phyloP scores from a whole-genome alignment of 257 asterid species.

The Solanum rostratum region DNA sequence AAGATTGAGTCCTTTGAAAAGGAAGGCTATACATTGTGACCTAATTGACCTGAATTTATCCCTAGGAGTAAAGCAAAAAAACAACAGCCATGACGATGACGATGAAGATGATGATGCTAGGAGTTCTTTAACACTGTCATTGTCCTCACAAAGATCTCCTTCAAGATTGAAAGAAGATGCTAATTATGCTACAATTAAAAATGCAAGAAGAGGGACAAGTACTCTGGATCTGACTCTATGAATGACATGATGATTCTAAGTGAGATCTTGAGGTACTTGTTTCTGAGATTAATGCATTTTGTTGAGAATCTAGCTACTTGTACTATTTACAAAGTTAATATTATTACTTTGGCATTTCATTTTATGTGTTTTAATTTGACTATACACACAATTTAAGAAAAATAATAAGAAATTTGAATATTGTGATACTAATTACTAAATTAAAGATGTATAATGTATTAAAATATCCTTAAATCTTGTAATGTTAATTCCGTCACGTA shows the following conservation, averaged over 20 bases:
- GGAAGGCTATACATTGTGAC: slow-evolving; percentile 24
- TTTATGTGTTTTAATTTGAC: not conserved
- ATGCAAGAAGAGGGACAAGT: slow-evolving; percentile 51
- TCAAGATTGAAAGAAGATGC: slow-evolving; percentile 30
- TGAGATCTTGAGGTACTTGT: slow-evolving; percentile 51
- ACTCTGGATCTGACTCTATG: slow-evolving; percentile 97
- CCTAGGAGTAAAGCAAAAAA: slow-evolving; percentile 23
- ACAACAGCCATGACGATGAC: not conserved
- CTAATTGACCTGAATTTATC: slow-evolving; percentile 47
- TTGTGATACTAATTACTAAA: not conserved
- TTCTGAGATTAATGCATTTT: not conserved
- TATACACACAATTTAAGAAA: not conserved
- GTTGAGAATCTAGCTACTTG: not conserved
- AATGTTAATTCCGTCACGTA: not conserved
- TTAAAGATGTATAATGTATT: not conserved
- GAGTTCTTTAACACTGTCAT: slow-evolving; percentile 34
- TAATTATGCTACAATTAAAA: not conserved
- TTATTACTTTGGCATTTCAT: not conserved
- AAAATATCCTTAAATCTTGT: not conserved
- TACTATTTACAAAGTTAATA: not conserved
- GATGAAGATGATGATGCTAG: slow-evolving; percentile 18
- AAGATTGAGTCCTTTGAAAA: slow-evolving; percentile 11
- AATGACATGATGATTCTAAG: slow-evolving; percentile 59
- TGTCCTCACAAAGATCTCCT: slow-evolving; percentile 7
- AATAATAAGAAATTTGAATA: not conserved